phyloP scores from a whole-genome alignment of 1,284 basidiomycete genomes.

The Irpex rosettiformis region DNA sequence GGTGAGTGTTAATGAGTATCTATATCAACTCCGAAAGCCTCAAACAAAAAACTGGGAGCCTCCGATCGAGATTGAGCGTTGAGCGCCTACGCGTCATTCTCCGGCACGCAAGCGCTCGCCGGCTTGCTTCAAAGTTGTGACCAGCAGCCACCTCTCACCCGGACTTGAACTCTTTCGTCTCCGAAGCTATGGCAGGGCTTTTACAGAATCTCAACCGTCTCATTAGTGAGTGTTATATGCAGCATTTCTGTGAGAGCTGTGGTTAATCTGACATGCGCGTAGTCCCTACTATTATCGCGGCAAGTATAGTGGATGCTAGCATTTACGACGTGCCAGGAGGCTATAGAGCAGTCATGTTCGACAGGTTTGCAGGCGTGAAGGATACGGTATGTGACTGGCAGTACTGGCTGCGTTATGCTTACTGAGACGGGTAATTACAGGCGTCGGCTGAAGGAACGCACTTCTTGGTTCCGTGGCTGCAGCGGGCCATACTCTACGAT shows the following conservation, averaged over 20 bases:
- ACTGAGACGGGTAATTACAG: conserved; percentile 35
- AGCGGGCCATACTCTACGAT: conserved; percentile 95
- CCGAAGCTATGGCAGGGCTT: conserved; percentile 9
- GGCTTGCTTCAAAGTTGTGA: neutral
- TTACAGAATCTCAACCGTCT: conserved; percentile 19
- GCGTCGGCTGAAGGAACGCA: conserved; percentile 95
- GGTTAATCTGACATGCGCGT: neutral
- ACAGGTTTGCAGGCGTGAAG: conserved; percentile 93
- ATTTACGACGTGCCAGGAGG: conserved; percentile 94
- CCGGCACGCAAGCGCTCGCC: neutral
- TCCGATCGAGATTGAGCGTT: neutral
- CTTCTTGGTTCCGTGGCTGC: conserved; percentile 93
- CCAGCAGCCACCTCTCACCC: neutral
- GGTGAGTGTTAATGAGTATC: no score
- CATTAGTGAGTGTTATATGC: conserved; percentile 20
- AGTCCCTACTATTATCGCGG: conserved; percentile 78
- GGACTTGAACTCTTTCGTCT: neutral
- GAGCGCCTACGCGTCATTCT: neutral
- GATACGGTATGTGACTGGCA: conserved; percentile 50
- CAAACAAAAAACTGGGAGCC: neutral
- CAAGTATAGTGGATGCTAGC: conserved; percentile 68
- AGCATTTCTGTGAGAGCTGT: neutral
- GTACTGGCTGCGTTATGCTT: neutral
- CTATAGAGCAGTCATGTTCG: conserved; percentile 97
- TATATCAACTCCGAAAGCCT: no score